These are phyloP conservation scores for Aspergillus sojae DNA, from an alignment of 2,329 filamentous ascomycete species.

Conservation along the genomic window DNA sequence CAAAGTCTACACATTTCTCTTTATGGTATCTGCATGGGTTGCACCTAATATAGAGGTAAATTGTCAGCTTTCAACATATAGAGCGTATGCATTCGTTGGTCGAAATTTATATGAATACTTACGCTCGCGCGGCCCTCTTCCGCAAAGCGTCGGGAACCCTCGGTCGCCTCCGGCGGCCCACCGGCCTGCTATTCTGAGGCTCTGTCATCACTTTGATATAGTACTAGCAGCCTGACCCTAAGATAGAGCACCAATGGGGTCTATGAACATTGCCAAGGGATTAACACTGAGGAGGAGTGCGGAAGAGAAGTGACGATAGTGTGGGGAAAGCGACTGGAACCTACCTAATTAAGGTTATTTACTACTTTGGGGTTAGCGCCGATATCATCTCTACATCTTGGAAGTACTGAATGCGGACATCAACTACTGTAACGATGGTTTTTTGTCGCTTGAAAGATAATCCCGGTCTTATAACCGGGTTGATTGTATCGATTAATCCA, in stretches of 20 bases:
- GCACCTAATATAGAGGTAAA: constrained; percentile 38
- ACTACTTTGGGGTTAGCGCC: background rate
- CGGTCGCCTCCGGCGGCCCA: constrained; percentile 14
- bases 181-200: background rate
- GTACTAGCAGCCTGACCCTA: background rate
- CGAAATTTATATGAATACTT: constrained; percentile 11
- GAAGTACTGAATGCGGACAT: background rate
- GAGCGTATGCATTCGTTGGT: background rate
- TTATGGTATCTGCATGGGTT: constrained; percentile 53
- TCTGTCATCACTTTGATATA: background rate
- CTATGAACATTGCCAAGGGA: background rate
- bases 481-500: background rate
- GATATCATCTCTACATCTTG: background rate
- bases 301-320: background rate
- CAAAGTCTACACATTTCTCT: constrained; percentile 43
- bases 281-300: background rate
- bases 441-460: background rate
- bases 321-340: background rate
- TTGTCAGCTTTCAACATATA: background rate
- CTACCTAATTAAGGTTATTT: background rate
- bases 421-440: background rate
- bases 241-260: background rate
- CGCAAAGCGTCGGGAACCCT: constrained; percentile 28
- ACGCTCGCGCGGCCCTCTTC: constrained; percentile 30
- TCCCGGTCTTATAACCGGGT: background rate